Base-by-base conservation (phyloP, 2,329 filamentous ascomycete species). In the Cercospora berteroae region DNA sequence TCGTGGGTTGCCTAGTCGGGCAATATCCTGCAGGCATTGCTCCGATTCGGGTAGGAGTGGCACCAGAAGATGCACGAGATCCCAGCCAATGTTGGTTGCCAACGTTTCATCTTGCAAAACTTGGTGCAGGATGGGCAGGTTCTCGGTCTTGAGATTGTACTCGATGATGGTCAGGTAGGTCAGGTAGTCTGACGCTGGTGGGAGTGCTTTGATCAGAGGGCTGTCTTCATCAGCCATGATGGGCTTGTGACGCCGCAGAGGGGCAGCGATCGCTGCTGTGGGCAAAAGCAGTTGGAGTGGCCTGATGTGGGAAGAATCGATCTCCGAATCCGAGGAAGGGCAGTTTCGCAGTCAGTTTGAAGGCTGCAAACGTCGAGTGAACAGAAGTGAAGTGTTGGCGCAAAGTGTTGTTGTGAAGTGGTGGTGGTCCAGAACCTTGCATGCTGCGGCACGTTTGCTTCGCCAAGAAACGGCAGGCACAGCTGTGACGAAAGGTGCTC, bases 31-130 rank as follows among this genome's bases (percentile, higher is more conserved):
- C 16, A 94, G 83, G 75, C 91, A 93, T 57, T 84, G 79, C 72
- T 90, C 88, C n/a, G 89, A 89, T 2, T 83, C 81, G 2, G 87
- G 86, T 1, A 90, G 84, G 5, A 93, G 80, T 39, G 87, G 84
- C 25, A 93, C 83, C 4, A 95, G 85, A 74, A 92, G 87, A 75
- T 91, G 89, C 23, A 95, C 89, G 61, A 94, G 81, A 77, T 95
- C 92, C 92, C 92, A 95, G 60, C 92, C 92, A 73, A 94, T 93
- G 65, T 92, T 90, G 68, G 86, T 86, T 2, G 90, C 92, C 65
- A 94, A 82, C 66, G 86, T 83, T 9, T 84, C 82, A 82, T 92
- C 88, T 77, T 90, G 87, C 18, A 92, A 83, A 39, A 91, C 87
- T 23, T 89, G 84, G 72, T 92, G 86, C 56, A 94, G 83, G 3